Evolutionary conservation across 768 basidiomycete species (phyloP).

Genomic region (Austroboletus eburneus): DNA sequence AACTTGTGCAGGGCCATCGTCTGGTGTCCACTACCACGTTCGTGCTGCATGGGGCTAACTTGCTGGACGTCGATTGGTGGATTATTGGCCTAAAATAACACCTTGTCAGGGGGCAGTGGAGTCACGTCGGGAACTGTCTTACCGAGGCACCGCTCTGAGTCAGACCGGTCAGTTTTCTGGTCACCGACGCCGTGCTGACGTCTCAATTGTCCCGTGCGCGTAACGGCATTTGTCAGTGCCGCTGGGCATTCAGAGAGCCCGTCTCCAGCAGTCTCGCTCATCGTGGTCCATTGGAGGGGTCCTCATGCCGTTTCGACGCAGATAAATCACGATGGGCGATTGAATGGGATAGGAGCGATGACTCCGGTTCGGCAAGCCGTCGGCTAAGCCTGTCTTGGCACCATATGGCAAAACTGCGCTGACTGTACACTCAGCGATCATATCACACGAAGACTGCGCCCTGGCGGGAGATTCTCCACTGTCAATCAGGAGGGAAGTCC

Average conservation of each 20-base stretch:
- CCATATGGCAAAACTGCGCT: constrained; percentile 2
- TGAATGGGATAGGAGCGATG: background rate
- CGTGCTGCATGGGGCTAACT: background rate
- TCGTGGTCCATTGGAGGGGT: too few relatives aligned
- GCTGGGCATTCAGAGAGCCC: background rate
- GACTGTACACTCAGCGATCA: constrained; percentile 4
- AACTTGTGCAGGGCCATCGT: background rate
- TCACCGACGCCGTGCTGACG: constrained; percentile 7
- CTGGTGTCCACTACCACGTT: background rate
- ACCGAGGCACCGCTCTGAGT: constrained; percentile 5
- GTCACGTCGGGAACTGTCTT: background rate
- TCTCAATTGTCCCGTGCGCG: background rate
- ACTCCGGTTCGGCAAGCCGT: constrained; percentile 2
- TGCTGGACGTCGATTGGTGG: background rate
- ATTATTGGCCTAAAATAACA: background rate
- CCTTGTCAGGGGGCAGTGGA: background rate
- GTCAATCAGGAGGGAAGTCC: too few relatives aligned
- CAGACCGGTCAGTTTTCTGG: constrained; percentile 15
- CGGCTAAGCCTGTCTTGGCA: constrained; percentile 5
- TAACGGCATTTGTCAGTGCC: too few relatives aligned
- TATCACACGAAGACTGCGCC: constrained; percentile 6
- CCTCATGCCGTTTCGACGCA: too few relatives aligned
- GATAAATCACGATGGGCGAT: background rate
- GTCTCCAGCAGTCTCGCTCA: background rate
- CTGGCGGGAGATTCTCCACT: too few relatives aligned